phyloP scores from a whole-genome alignment of 768 basidiomycete species.

The Auricularia cornea region DNA sequence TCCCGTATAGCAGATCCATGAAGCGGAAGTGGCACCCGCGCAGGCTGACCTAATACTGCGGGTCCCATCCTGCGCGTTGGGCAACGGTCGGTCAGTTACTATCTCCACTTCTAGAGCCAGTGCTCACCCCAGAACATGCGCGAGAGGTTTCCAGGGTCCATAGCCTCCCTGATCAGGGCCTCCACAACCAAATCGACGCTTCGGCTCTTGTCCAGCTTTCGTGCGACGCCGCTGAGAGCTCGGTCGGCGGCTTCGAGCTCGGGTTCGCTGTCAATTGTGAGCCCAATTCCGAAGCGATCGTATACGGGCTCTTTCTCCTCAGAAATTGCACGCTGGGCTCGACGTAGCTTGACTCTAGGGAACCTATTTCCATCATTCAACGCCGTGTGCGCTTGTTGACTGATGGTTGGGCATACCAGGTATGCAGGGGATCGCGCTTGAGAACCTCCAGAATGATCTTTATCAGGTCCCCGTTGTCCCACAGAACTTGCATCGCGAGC shows the following conservation, averaged over 20 bases:
- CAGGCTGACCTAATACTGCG: too few relatives aligned
- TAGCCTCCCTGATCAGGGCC: constrained; percentile 83
- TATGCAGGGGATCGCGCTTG: constrained; percentile 93
- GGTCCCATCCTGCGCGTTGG: too few relatives aligned
- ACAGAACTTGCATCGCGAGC: constrained; percentile 85
- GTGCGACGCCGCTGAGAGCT: constrained; percentile 67
- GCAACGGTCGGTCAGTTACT: too few relatives aligned
- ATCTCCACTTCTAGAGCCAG: too few relatives aligned
- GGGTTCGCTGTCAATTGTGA: constrained; percentile 55
- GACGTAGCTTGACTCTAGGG: neutral
- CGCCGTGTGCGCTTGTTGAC: too few relatives aligned
- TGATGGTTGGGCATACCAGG: constrained; percentile 80
- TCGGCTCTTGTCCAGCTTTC: constrained; percentile 75
- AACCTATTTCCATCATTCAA: too few relatives aligned
- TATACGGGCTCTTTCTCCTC: constrained; percentile 9
- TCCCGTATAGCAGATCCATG: too few relatives aligned
- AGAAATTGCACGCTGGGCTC: constrained; percentile 9
- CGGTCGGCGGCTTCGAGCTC: constrained; percentile 87
- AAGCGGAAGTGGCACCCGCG: too few relatives aligned
- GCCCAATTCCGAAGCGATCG: constrained; percentile 37
- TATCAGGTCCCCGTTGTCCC: constrained; percentile 77
- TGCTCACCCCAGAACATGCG: constrained; percentile 77
- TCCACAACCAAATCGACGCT: constrained; percentile 93
- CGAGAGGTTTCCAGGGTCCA: constrained; percentile 63
- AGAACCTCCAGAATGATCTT: constrained; percentile 95